Base-by-base conservation (phyloP, 148 eudicot species). In the Rheum nobile region DNA sequence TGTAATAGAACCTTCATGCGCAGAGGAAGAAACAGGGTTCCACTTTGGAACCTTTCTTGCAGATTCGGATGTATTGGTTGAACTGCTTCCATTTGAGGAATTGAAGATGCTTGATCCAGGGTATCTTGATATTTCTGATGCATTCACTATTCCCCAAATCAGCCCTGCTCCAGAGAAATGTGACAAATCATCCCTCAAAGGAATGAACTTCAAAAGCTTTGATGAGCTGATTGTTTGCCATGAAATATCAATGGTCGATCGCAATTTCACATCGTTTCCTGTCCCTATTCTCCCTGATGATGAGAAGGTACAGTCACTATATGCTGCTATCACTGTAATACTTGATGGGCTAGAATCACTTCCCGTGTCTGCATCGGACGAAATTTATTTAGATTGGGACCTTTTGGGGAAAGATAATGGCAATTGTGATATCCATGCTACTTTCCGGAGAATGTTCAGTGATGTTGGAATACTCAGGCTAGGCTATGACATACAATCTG, bases 331-430 rank as follows among this genome's bases (percentile, higher is more conserved):
- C 81, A 83, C 78, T 72, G 75, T 80, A 52, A 48, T 80, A 44
- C 76, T 91, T 39, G 31, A 76, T 67, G 80, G 79, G 78, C 68
- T 88, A 77, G 85, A 88, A 74, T 91, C 81, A 72, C 80, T 83
- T 67, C 82, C 88, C 55, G 72, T 84, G 46, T 90, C 90, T 76
- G 80, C 85, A 11, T 87, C 93, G 46, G 94, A 95, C 77, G 88
- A 83, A 76, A 88, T 95, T 67, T 95, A 95, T 85, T 86, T 95
- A 82, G 97, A 95, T 73, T 95, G 97, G 99, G 86, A 84, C 71
- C 70, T 87, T 21, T 48, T 91, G 63, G 90, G 82, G 76, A 87
- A 78, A 50, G 90, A 85, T 74, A 82, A 78, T 69, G 80, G 82
- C 79, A 82, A 71, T 72, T 71, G 65, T 70, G 79, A 73, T 77